Base-by-base conservation (phyloP, 306 rosid species). In the Cucurbita moschata region DNA sequence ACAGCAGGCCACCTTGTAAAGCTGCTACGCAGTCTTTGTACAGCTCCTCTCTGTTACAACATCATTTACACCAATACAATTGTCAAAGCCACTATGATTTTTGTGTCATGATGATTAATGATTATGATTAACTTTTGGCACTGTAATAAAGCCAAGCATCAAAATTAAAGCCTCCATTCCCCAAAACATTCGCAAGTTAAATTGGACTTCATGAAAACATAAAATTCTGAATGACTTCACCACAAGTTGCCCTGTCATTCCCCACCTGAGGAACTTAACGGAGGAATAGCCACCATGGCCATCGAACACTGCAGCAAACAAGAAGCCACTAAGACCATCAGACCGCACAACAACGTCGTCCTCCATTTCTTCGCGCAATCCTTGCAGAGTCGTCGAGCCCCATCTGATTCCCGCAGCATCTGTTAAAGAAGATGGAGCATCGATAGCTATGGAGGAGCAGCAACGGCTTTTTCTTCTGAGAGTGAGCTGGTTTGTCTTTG, bases 201-300 rank as follows among this genome's bases (percentile, higher is more conserved):
- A 16, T 64, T 42, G 50, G 10, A 40, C 26, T 64, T 30, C 35
- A 30, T 2, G 35, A 30, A 30, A n/a, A 4, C 15, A 10, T 9
- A 42, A 18, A 63, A 21, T 30, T 54, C 55, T 44, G 13, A 21
- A 67, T n/a, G 18, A 44, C 23, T 67, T 67, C 40, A 21, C 72
- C 55, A 21, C 12, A 67, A 21, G 53, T 10, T 23, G 58, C 47
- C 68, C 23, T 19, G 39, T 21, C n/a, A 19, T 56, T 60, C 75
- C 75, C 57, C 54, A 87, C 99, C 99, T 89, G 85, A 95, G 96
- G 65, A 89, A 91, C 83, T 89, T 59, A 54, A 84, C 97, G 0
- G 99, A 91, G 55, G 92, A 79, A 76, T 81, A 79, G 15, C 99
- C 99, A 44, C 94, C 99, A 75, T 95, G 99, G 63, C 99, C 99